Base-by-base conservation (phyloP, 768 basidiomycete genomes). In the Tricholoma furcatifolium region DNA sequence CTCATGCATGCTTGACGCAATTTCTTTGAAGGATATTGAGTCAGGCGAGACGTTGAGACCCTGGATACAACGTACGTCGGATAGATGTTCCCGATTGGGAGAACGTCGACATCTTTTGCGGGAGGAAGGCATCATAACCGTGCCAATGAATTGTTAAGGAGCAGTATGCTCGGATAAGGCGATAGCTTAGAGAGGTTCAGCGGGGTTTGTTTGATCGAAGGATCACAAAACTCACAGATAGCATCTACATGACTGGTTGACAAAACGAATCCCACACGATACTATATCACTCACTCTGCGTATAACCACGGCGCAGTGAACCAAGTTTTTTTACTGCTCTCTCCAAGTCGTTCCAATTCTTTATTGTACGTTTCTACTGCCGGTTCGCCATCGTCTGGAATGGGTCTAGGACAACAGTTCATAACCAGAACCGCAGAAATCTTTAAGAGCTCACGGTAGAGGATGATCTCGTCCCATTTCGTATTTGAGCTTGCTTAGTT, bases 261-360 rank as follows among this genome's bases (percentile, higher is more conserved):
- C 34, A 34, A 27, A 4, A 18, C 30, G 31, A 27, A 20, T 32
- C 35, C 5, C n/a, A 9, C 14, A 8, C 15, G 27, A 46, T 50
- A 5, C 11, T 35, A 53, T 54, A 63, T 46, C 48, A 70, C 88
- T 59, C 73, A 97, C 87, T 98, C 96, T 51, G 93, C 93, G 66
- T 79, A 98, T n/a, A 99, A 77, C 96, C 96, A 99, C 1, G 94
- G 92, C 5, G 91, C 84, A 7, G 82, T 88, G 65, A 92, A 93
- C 96, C 96, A 99, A 0, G 87, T 89, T 54, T 85, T 78, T 60
- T 77, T 74, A 3, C 68, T 66, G 1, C 74, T 65, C 23, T 72
- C 67, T 0, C 71, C 70, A 1, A 90, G 75, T 0, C 68, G 66
- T 5, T 67, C 66, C 11, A 99, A 74, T 56, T 93, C 87, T 0